A percentile compares a stretch with the other conserved stretches of the same genome.
phyloP scores from a whole-genome alignment of 768 basidiomycete species.

The Leccinum subgranulosum region DNA sequence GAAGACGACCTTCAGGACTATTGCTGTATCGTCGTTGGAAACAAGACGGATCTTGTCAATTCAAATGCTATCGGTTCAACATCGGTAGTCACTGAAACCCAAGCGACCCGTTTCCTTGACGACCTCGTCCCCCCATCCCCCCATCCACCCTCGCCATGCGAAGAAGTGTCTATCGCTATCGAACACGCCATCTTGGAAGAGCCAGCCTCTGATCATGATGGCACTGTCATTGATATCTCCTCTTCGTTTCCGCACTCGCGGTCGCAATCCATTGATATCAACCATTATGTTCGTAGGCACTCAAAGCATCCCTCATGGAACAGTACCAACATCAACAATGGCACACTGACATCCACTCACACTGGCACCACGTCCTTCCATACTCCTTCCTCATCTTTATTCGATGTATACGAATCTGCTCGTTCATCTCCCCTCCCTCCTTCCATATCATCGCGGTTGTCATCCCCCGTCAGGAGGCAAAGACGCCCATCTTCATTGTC shows the following conservation, averaged over 20 bases:
- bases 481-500: conserved; percentile 39
- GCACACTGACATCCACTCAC: conserved; percentile 56
- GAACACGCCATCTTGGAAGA: conserved; percentile 17
- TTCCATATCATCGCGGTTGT: conserved; percentile 27
- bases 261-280: conserved; percentile 23
- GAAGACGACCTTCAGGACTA: conserved; percentile 62
- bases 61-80: conserved; percentile 11
- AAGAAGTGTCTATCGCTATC: conserved; percentile 13
- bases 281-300: conserved; percentile 25
- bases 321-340: conserved; percentile 38
- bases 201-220: not conserved
- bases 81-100: conserved; percentile 33
- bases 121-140: conserved; percentile 48
- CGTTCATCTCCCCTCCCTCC: conserved; percentile 53
- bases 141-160: conserved; percentile 6
- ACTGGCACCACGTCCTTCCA: conserved; percentile 66
- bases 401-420: conserved; percentile 59
- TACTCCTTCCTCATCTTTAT: conserved; percentile 77
- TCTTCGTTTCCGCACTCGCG: conserved; percentile 22
- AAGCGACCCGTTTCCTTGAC: conserved; percentile 54
- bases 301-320: conserved; percentile 47
- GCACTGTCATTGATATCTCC: conserved; percentile 16
- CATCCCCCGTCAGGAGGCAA: conserved; percentile 26
- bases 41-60: conserved; percentile 63
- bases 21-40: conserved; percentile 73